These are phyloP conservation scores for Ilyonectria destructans DNA, from an alignment of 2,329 filamentous ascomycete genomes.

Conservation along the genomic window DNA sequence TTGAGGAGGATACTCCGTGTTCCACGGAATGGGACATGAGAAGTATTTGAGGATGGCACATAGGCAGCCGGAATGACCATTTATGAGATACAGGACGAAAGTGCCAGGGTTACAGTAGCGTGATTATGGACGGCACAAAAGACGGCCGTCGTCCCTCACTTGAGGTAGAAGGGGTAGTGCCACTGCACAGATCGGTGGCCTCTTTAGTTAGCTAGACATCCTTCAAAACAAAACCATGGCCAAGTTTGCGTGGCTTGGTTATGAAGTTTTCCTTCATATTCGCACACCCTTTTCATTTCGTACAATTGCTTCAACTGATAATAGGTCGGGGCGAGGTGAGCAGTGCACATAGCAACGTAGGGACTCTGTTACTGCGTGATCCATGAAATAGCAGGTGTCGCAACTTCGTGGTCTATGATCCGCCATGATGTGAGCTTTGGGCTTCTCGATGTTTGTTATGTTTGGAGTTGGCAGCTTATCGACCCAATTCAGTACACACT, in stretches of 20 bases:
- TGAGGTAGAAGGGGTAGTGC: conserved; percentile 53
- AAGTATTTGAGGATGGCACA: conserved; percentile 51
- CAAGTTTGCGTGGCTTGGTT: conserved; percentile 52
- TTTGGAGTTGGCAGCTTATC: neutral
- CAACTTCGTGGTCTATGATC: neutral
- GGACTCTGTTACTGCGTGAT: neutral
- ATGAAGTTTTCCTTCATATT: conserved; percentile 38
- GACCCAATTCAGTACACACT: neutral
- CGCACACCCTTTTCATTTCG: neutral
- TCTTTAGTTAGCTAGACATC: conserved; percentile 58
- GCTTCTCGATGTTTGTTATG: neutral
- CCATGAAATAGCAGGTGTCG: neutral
- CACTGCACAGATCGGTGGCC: conserved; percentile 52
- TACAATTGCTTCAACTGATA: neutral
- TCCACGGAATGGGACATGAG: conserved; percentile 43
- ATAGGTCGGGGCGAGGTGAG: neutral
- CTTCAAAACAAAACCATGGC: conserved; percentile 50
- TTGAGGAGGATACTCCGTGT: conserved; percentile 50
- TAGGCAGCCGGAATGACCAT: conserved; percentile 56
- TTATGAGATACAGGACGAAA: conserved; percentile 56
- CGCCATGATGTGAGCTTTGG: neutral
- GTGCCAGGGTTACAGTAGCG: conserved; percentile 56
- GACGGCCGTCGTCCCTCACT: conserved; percentile 51
- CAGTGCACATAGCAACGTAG: neutral
- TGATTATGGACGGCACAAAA: conserved; percentile 54